Conservation (phyloP, 176 grass and related monocot genomes). For the barley (Hordeum vulgare) region DNA sequence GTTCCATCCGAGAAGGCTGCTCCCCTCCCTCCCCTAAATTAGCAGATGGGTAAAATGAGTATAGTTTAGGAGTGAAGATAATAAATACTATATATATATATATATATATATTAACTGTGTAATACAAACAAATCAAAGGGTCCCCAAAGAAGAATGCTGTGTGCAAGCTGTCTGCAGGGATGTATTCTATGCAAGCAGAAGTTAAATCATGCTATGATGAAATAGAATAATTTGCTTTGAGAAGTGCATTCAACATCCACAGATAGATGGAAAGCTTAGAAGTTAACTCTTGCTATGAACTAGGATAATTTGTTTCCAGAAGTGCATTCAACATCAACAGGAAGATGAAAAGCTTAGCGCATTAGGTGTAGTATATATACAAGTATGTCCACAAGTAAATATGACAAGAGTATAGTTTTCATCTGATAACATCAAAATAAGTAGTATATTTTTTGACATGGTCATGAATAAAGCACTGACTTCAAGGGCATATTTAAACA, state of each 20-base stretch:
- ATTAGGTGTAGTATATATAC: neutral
- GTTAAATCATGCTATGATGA: constrained; percentile 3
- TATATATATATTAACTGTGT: constrained; percentile 13
- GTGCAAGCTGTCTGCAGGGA: neutral
- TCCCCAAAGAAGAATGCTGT: neutral
- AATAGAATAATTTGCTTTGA: neutral
- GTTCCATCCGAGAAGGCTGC: constrained; percentile 90
- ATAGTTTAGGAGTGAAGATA: neutral
- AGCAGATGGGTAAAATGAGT: constrained; percentile 3
- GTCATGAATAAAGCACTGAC: neutral
- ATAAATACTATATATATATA: constrained; percentile 3
- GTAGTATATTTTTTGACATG: neutral
- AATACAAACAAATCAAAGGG: neutral
- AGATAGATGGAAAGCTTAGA: neutral
- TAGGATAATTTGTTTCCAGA: neutral
- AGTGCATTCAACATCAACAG: neutral
- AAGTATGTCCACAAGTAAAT: constrained; percentile 4
- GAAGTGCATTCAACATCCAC: neutral
- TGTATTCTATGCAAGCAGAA: neutral
- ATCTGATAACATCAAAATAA: neutral
- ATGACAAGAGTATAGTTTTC: constrained; percentile 1
- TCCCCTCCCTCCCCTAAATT: constrained; percentile 92
- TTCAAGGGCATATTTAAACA: neutral
- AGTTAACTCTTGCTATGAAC: neutral
- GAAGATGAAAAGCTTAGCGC: neutral